These are phyloP conservation scores for Holtermannia corniformis DNA, from an alignment of 768 basidiomycete species.

Conservation along the genomic window DNA sequence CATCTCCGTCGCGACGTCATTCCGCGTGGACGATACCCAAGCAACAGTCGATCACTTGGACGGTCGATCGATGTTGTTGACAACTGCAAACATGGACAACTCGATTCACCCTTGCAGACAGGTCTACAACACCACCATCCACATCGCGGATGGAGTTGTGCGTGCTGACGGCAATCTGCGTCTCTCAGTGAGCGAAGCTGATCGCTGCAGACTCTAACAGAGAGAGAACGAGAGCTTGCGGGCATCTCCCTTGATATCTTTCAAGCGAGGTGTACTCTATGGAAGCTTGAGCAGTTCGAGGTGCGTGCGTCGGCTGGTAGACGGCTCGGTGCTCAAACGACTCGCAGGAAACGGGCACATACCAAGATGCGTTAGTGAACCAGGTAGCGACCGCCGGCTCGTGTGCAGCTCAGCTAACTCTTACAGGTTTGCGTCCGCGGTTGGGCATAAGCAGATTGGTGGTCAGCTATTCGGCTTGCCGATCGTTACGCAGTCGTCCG, in stretches of 20 bases:
- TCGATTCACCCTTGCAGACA: neutral
- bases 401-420: neutral
- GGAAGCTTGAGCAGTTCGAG: neutral
- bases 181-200: neutral
- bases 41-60: no score
- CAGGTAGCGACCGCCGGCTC: neutral
- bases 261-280: neutral
- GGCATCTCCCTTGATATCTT: neutral
- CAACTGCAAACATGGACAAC: no score
- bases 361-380: neutral
- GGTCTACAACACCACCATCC: neutral
- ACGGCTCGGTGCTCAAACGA: no score
- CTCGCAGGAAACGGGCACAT: neutral
- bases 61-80: no score
- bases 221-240: neutral
- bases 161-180: neutral
- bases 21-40: no score
- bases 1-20: no score
- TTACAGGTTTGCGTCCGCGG: neutral
- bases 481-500: neutral
- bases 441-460: neutral
- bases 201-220: neutral
- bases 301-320: no score
- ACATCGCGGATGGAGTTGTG: neutral
- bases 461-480: neutral